phyloP scores from a whole-genome alignment of 179 eudicot genomes.

The Spergularia azorica region DNA sequence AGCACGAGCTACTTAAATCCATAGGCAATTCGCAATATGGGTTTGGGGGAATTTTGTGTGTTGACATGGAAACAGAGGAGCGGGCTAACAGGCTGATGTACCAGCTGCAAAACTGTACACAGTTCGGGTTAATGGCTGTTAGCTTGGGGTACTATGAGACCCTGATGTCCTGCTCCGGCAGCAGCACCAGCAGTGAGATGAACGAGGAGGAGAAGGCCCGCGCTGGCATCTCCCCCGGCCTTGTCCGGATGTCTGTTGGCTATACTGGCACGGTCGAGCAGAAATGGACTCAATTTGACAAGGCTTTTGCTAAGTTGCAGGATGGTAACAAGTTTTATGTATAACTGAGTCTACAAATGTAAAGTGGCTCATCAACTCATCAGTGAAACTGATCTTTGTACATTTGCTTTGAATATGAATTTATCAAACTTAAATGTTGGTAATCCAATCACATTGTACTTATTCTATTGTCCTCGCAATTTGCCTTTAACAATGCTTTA shows the following conservation, averaged over 20 bases:
- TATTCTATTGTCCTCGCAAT: too few relatives aligned
- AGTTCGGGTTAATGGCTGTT: slow-evolving; percentile 95
- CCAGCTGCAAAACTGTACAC: slow-evolving; percentile 70
- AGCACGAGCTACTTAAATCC: slow-evolving; percentile 67
- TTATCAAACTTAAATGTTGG: background rate
- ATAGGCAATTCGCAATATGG: slow-evolving; percentile 66
- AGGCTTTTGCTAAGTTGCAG: slow-evolving; percentile 60
- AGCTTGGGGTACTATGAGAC: slow-evolving; percentile 97
- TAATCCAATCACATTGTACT: too few relatives aligned
- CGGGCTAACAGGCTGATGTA: slow-evolving; percentile 74
- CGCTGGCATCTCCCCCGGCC: slow-evolving; percentile 90
- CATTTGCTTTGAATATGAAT: background rate
- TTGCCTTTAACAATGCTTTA: too few relatives aligned
- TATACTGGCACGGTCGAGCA: slow-evolving; percentile 88
- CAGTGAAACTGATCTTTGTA: background rate
- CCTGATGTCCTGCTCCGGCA: slow-evolving; percentile 92
- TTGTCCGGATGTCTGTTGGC: slow-evolving; percentile 91
- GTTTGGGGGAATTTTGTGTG: slow-evolving; percentile 76
- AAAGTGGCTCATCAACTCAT: background rate
- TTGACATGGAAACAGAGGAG: slow-evolving; percentile 90
- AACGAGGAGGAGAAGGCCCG: slow-evolving; percentile 62
- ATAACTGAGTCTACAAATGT: background rate
- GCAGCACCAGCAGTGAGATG: slow-evolving; percentile 93
- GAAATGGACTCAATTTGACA: slow-evolving; percentile 86
- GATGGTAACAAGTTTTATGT: slow-evolving; percentile 25